Evolutionary conservation across 2,329 filamentous ascomycete species (phyloP), one percentile per base, ranked within the genome.

Genomic region (Hypoxylon sp.): DNA sequence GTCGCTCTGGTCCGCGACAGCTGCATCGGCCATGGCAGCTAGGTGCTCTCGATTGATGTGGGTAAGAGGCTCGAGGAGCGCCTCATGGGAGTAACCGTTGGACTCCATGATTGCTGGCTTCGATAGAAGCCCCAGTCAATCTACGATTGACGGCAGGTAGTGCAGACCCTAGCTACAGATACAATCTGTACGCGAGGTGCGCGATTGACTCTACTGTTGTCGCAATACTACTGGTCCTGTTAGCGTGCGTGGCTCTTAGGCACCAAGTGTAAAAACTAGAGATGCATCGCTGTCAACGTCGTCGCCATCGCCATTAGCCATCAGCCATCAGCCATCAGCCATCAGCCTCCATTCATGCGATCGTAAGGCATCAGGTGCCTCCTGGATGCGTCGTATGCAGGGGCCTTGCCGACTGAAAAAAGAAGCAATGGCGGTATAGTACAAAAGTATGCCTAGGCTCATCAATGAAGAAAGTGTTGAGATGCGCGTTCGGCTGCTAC

Each of bases 1-100:
- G 55, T 82, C 81, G 48, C 78, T 73, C 50, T 83, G 81, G 46
- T 83, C 80, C 23, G 75, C 69, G 21, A 72, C 70, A 48, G 79
- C 72, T 27, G 77, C 67, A 37, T 83, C 79, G 57, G 81, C 76
- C 81, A 84, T 84, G 47, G 66, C 70, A 31, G 69, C 68, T 50
- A 73, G 60, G 53, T 73, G 71, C 48, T 72, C 71, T 27, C 71
- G 68, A 52, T 73, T 71, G 48, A 72, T 65, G 38, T 69, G 67
- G 33, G 65, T 59, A 26, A 73, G 62, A 51, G 71, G 70, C 55
- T 73, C 71, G 8, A 73, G 66, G 37, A 72, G 64, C 21, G 70
- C 58, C 62, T 73, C 71, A 35, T 72, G 70, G 15, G 68, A 55
- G 57, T 71, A 72, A n/a, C 67, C 68, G 53, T 69, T 69, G 41